Percentiles rank a stretch among this genome's conserved stretches.
Evolutionary conservation across 768 basidiomycete species (phyloP).

Genomic region (Mrakia gelida): DNA sequence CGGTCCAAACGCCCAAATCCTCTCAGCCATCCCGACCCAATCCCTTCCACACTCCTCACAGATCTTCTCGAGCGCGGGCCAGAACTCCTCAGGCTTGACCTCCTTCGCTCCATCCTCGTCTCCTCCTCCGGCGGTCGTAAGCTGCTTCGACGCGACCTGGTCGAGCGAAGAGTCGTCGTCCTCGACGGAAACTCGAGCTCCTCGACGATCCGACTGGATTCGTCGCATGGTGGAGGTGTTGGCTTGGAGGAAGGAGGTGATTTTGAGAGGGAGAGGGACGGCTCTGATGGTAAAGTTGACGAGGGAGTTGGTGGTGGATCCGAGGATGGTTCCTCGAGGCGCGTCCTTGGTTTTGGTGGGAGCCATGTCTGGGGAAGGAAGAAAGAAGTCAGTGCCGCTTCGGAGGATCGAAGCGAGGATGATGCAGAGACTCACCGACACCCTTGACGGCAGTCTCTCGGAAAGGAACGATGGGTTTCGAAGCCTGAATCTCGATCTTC

Average conservation of each 20-base stretch:
- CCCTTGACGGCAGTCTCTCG: slow-evolving; percentile 86
- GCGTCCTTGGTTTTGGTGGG: slow-evolving; percentile 67
- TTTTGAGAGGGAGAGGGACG: slow-evolving; percentile 63
- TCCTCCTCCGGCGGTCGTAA: slow-evolving; percentile 26
- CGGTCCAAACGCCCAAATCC: slow-evolving; percentile 89
- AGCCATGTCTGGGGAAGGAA: slow-evolving; percentile 65
- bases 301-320: slow-evolving; percentile 62
- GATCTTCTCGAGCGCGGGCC: slow-evolving; percentile 61
- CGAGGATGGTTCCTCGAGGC: slow-evolving; percentile 70
- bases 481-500: slow-evolving; percentile 83
- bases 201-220: slow-evolving; percentile 54
- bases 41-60: slow-evolving; percentile 67
- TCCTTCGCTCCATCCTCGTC: slow-evolving; percentile 53
- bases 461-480: slow-evolving; percentile 95
- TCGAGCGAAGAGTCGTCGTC: slow-evolving; percentile 34
- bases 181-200: slow-evolving; percentile 34
- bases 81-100: slow-evolving; percentile 71
- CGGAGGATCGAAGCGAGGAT: too few relatives aligned
- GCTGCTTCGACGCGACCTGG: slow-evolving; percentile 31
- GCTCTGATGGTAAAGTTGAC: slow-evolving; percentile 82
- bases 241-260: slow-evolving; percentile 71
- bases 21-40: slow-evolving; percentile 68
- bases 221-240: slow-evolving; percentile 63
- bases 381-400: too few relatives aligned
- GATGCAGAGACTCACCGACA: slow-evolving; percentile 51